A percentile compares a stretch with the other conserved stretches of the same genome.
Conservation (phyloP, 495 filamentous ascomycete genomes). For the Neurospora tetrasperma region DNA sequence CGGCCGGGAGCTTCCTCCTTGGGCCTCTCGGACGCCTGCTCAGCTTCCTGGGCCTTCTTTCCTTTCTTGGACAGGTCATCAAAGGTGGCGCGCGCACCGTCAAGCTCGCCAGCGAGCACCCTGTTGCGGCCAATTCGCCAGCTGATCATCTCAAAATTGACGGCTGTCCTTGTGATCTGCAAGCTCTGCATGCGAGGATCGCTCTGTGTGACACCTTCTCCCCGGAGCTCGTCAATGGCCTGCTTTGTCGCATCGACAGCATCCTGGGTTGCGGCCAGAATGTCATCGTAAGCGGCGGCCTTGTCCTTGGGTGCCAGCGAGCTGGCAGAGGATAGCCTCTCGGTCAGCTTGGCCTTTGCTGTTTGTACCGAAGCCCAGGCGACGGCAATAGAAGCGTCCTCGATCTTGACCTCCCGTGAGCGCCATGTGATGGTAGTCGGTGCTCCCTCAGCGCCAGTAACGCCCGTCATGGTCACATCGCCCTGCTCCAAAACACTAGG, state of each 20-base stretch:
- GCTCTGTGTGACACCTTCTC: slow-evolving; percentile 72
- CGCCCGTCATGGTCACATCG: slow-evolving; percentile 43
- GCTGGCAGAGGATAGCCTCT: slow-evolving; percentile 51
- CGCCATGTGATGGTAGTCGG: slow-evolving; percentile 83
- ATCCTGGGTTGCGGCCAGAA: slow-evolving; percentile 86
- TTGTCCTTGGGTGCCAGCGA: slow-evolving; percentile 45
- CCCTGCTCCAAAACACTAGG: slow-evolving; percentile 57
- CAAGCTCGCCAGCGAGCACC: slow-evolving; percentile 67
- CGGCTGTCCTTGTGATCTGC: slow-evolving; percentile 82
- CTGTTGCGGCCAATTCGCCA: slow-evolving; percentile 93
- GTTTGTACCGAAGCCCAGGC: slow-evolving; percentile 48
- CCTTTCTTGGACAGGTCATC: slow-evolving; percentile 31
- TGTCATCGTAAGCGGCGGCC: slow-evolving; percentile 81
- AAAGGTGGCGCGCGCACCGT: slow-evolving; percentile 55
- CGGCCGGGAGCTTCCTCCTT: slow-evolving; percentile 50
- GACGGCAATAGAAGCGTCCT: slow-evolving; percentile 82
- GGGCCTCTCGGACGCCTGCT: slow-evolving; percentile 30
- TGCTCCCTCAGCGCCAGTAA: slow-evolving; percentile 44
- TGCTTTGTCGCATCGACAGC: slow-evolving; percentile 86
- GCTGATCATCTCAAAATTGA: slow-evolving; percentile 85
- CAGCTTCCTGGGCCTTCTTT: slow-evolving; percentile 29
- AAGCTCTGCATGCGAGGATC: slow-evolving; percentile 86
- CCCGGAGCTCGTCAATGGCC: slow-evolving; percentile 78
- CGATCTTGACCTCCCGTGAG: slow-evolving; percentile 72
- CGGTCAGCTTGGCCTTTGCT: slow-evolving; percentile 44